A percentile compares a stretch with the other conserved stretches of the same genome.
Conservation (phyloP, 208 protist species). For the Acanthamoeba polyphaga region DNA sequence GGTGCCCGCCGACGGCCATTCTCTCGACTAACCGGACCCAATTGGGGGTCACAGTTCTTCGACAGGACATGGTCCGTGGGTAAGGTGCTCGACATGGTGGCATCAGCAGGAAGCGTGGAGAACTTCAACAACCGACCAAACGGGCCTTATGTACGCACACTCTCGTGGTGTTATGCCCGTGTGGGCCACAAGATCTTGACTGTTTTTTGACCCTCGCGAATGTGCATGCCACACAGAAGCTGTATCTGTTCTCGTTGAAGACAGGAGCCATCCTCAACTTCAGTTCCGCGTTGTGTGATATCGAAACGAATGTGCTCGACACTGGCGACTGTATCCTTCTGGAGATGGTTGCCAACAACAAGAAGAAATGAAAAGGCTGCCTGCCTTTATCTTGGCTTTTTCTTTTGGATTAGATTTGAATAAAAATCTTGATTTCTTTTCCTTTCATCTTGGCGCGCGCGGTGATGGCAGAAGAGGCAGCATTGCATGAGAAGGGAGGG, state of each 20-base stretch:
- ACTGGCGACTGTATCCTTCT: constrained; percentile 32
- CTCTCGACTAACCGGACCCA: too few relatives aligned
- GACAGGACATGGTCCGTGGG: constrained; percentile 44
- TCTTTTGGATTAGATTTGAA: not conserved
- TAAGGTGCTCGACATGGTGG: constrained; percentile 51
- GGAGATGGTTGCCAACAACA: constrained; percentile 55
- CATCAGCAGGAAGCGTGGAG: constrained; percentile 36
- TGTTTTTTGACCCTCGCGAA: not conserved
- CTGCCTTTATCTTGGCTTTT: not conserved
- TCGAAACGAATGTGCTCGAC: not conserved
- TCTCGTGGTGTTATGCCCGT: not conserved
- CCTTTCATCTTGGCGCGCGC: not conserved
- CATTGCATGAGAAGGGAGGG: not conserved
- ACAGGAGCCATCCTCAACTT: constrained; percentile 47
- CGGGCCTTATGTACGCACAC: not conserved
- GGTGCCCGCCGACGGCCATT: not conserved
- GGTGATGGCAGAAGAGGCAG: not conserved
- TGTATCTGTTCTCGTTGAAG: constrained; percentile 66
- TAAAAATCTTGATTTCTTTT: too few relatives aligned
- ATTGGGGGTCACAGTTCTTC: constrained; percentile 28
- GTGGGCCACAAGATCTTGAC: not conserved
- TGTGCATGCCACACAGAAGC: constrained; percentile 31
- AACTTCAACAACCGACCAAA: constrained; percentile 73
- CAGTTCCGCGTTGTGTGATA: constrained; percentile 23
- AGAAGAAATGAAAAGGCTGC: not conserved